Evolutionary conservation across 2,329 filamentous ascomycete genomes (phyloP), one percentile per base, ranked within the genome.

Genomic region (Aspergillus felis): DNA sequence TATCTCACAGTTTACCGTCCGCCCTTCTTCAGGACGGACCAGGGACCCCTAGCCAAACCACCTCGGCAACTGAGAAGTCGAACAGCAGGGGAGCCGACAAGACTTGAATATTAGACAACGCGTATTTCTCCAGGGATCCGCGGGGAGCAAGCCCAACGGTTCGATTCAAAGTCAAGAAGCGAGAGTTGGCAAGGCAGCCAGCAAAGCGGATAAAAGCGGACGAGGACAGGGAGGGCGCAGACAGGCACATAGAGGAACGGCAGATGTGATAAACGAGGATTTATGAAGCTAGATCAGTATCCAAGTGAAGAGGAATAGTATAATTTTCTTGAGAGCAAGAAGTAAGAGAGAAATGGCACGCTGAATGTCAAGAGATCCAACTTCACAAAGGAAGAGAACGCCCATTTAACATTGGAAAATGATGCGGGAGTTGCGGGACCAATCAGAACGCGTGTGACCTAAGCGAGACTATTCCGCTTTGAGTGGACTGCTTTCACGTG

Each of bases 1-100:
- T 44, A 20, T 56, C 51, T 54, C 51, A 66, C 60, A 66, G 72
- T 69, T 79, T 79, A 79, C 76, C 76, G 78, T 80, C 78, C 78
- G 78, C 74, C 77, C 76, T 76, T 74, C 59, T 74, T 79, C 76
- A 80, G 76, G 78, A 79, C 78, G 78, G 78, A 80, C 77, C 72
- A 65, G 70, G 67, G 66, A 74, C 77, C 77, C 72, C 73, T 79
- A 79, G 66, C 75, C 78, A 79, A 66, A 73, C 66, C 71, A 76
- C 71, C 62, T 71, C 66, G 68, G 67, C 64, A 53, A 64, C 60
- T 52, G 64, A 65, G 55, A 57, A 55, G 48, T 67, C 65, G 53
- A 61, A 59, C 54, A 63, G 60, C 65, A 62, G 60, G 54, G 61
- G 52, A 56, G 61, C 58, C 32, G 57, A 46, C 48, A 59, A 52